These are phyloP conservation scores for Microsporum audouinii DNA, from an alignment of 2,329 filamentous ascomycete genomes.

Conservation along the genomic window DNA sequence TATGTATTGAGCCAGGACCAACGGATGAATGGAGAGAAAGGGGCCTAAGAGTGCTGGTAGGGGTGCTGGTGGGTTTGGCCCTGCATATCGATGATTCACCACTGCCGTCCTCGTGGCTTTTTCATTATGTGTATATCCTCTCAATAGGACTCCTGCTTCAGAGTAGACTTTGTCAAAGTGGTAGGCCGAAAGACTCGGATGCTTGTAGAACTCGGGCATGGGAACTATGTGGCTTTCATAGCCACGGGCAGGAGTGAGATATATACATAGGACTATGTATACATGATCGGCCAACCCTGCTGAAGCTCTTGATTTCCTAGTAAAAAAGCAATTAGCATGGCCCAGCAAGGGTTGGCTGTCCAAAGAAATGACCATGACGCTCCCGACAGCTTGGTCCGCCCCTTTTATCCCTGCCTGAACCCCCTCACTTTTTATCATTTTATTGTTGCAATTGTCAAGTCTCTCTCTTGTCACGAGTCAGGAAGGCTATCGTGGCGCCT, in stretches of 20 bases:
- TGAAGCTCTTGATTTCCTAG: background rate
- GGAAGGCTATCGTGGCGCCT: background rate
- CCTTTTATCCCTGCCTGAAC: background rate
- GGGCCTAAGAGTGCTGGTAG: background rate
- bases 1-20: background rate
- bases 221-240: background rate
- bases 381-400: constrained; percentile 1
- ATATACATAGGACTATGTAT: background rate
- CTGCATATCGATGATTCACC: background rate
- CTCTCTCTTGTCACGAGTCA: background rate
- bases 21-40: background rate
- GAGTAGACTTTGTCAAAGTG: too few species aligned
- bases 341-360: background rate
- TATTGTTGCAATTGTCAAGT: background rate
- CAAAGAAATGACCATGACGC: background rate
- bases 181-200: too few species aligned
- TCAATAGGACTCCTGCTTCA: too few species aligned
- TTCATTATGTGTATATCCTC: background rate
- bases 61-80: background rate
- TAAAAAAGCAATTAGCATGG: background rate
- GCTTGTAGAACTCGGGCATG: too few species aligned
- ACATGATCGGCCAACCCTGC: background rate
- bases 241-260: background rate
- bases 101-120: background rate
- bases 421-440: background rate